Base-by-base conservation (phyloP, 352 stramenopile species). In the Phytophthora tentaculata region DNA sequence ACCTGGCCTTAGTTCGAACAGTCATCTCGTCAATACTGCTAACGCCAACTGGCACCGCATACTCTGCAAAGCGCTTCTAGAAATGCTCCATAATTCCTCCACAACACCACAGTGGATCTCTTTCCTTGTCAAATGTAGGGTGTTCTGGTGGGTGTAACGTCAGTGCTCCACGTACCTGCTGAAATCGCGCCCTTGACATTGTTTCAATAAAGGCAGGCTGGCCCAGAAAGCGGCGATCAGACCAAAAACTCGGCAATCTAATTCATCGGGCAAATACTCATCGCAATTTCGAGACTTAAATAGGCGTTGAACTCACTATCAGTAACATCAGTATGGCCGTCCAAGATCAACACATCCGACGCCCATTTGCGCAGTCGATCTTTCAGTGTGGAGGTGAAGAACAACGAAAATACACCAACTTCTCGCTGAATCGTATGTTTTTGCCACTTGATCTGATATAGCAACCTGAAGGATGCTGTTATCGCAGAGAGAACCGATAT, bases 241-340 rank as follows among this genome's bases (percentile, higher is more conserved):
- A 60, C 62, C 47, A 69, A 13, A n/a, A 56, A 56, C 16, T 60
- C 47, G 7, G 54, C 39, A 9, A 69, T 69, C 0, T 64, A 53
- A 26, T 59, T 69, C 20, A 64, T 5, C 2, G 47, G 37, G 9
- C 62, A 69, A 9, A 69, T 20, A 12, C 37, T 43, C 54, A 64
- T 60, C 0, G 35, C 47, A 26, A 69, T 64, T n/a, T 64, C 62
- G 1, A 69, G 54, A 3, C 62, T 54, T 32, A 58, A 44, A 20
- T 64, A 63, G 0, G 53, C 45, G 19, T 53, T 54, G 26, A 69
- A 57, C 43, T 68, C 61, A 16, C 62, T 69, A 16, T 69, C 54
- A 8, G 45, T 44, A 17, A 61, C 12, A 14, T 5, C 5, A 6
- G 19, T 10, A 37, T 50, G 41, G 9, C 51, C 43, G 0, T n/a